Percentiles rank a stretch among this genome's conserved stretches.
Evolutionary conservation across 306 rosid species (phyloP).

Genomic region (Pyrus pyrifolia): DNA sequence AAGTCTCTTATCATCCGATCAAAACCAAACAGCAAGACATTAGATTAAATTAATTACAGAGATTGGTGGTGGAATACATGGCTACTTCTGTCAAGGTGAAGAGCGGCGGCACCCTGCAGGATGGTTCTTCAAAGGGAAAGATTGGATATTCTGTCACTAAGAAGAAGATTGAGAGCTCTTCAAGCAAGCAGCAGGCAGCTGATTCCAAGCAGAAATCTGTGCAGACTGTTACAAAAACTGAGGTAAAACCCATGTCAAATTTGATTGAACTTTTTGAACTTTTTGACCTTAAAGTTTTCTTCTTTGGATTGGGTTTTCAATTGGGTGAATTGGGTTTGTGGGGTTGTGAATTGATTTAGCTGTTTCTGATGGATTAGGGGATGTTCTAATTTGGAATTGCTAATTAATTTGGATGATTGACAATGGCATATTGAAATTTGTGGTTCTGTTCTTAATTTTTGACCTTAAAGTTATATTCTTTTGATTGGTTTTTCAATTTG

Average conservation of each 20-base stretch:
- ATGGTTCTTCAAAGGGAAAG: constrained; percentile 55
- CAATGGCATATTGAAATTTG: background rate
- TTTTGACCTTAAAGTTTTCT: background rate
- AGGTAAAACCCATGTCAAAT: constrained; percentile 39
- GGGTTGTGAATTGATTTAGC: constrained; percentile 4
- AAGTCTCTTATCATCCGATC: constrained; percentile 22
- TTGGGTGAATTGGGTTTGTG: constrained; percentile 10
- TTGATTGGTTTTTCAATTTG: background rate
- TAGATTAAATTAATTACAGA: background rate
- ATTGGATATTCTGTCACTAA: constrained; percentile 35
- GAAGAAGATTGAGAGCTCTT: constrained; percentile 49
- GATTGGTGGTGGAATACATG: constrained; percentile 27
- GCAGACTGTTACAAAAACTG: constrained; percentile 41
- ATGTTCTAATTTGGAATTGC: background rate
- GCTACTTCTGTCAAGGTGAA: constrained; percentile 41
- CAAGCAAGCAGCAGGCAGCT: constrained; percentile 34
- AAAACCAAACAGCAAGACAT: background rate
- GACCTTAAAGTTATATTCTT: background rate
- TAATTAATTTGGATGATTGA: background rate
- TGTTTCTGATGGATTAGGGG: background rate
- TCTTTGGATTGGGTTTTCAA: constrained; percentile 17
- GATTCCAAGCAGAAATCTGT: constrained; percentile 53
- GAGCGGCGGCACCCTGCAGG: constrained; percentile 27
- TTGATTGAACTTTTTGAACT: constrained; percentile 5
- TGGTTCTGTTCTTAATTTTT: background rate